Evolutionary conservation across 2,329 filamentous ascomycete species (phyloP), one percentile per base, ranked within the genome.

Genomic region (Penicillium sp.): DNA sequence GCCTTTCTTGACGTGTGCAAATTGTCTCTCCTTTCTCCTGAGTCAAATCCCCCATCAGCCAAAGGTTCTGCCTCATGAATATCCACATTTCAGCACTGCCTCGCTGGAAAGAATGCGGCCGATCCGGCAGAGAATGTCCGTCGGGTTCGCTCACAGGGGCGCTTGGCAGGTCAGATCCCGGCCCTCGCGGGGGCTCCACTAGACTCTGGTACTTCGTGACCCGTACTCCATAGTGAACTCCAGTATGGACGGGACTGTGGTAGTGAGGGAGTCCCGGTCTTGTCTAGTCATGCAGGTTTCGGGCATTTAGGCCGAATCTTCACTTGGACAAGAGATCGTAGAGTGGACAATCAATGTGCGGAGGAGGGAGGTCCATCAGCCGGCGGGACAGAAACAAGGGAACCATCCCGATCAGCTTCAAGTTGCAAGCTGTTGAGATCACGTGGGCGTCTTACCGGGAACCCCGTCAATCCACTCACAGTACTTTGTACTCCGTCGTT

Each of bases 71-170:
- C 13, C 13, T 37, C n/a, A 46, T 30, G 45, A 63, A 59, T 58
- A 59, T 58, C 56, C 61, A 60, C 55, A 60, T 62, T 62, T 57
- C 43, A 64, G 59, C 59, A 64, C 58, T 61, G 59, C 61, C 61
- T 63, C 61, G 57, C 42, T 37, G 35, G 35, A 40, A 60, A 66
- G 65, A 66, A 66, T 68, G 64, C 57, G 49, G 64, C 52, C 60
- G 59, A 65, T 65, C 58, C 55, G 57, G 51, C 49, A 56, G 25
- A 57, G 56, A 63, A 66, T 66, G 62, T 57, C 56, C 49, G 49
- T 14, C 49, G 19, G 45, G 19, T 30, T 52, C 14, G 49, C 35
- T 65, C 54, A 60, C 63, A 62, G 62, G 63, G 65, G 63, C 58
- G 43, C 65, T 65, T 60, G 62, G 60, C 65, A 38, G 59, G 28